phyloP scores from a whole-genome alignment of 1,284 basidiomycete species.

The Lignosus rhinocerotis region DNA sequence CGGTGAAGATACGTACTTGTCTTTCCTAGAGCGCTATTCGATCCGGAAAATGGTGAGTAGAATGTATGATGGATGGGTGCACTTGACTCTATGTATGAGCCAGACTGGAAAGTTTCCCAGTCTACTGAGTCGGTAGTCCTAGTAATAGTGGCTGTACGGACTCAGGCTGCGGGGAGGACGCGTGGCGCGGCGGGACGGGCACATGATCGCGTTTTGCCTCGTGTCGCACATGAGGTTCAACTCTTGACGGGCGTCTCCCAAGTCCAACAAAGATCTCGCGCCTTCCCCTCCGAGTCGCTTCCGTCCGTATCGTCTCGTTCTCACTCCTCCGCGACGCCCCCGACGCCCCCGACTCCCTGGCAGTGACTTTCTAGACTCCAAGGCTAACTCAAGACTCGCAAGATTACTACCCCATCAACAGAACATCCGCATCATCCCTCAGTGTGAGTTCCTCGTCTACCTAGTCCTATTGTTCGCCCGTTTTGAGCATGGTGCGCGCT shows the following conservation, averaged over 20 bases:
- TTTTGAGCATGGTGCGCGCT: neutral
- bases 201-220: slow-evolving; percentile 24
- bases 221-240: slow-evolving; percentile 22
- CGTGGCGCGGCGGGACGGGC: neutral
- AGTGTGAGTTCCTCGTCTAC: neutral
- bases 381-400: neutral
- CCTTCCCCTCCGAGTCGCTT: neutral
- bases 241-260: slow-evolving; percentile 9
- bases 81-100: no score
- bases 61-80: no score
- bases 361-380: neutral
- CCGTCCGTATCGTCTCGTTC: neutral
- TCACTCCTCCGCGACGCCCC: neutral
- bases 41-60: no score
- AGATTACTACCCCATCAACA: neutral
- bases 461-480: neutral
- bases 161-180: neutral
- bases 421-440: neutral
- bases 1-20: no score
- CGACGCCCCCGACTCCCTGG: neutral
- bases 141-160: neutral
- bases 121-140: no score
- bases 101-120: no score
- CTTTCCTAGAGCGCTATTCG: no score
- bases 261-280: slow-evolving; percentile 14